Conservation (phyloP, 257 asterid genomes). For the Solanum piurae region DNA sequence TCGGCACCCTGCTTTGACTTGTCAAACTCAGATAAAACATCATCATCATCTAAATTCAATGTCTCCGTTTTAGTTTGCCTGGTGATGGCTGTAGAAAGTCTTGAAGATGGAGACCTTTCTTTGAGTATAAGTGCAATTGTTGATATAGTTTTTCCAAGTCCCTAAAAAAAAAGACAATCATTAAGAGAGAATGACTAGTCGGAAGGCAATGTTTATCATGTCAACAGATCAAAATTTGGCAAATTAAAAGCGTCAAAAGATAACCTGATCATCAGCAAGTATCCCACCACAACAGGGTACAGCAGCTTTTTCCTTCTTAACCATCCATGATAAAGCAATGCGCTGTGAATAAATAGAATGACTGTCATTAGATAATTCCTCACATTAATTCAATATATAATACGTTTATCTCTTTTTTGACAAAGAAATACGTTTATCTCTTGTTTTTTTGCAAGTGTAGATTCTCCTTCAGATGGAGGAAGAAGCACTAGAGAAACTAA, state of each 20-base stretch:
- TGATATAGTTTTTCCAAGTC: constrained; percentile 95
- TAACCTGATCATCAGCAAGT: constrained; percentile 99
- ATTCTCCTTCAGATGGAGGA: neutral
- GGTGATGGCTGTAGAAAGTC: constrained; percentile 22
- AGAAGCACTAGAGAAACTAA: neutral
- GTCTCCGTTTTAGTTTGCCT: constrained; percentile 54
- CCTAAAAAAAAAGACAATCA: constrained; percentile 35
- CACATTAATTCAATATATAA: neutral
- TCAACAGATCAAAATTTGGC: neutral
- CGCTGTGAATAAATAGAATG: constrained; percentile 40
- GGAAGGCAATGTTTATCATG: neutral
- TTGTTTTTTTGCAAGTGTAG: neutral
- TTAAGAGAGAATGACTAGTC: neutral
- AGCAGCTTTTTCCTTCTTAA: constrained; percentile 73
- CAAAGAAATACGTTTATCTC: neutral
- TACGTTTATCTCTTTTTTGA: neutral
- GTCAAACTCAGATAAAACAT: constrained; percentile 27
- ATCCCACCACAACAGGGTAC: constrained; percentile 93
- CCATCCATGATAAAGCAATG: constrained; percentile 97
- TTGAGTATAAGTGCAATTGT: constrained; percentile 87
- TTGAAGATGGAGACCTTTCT: constrained; percentile 70
- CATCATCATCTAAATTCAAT: constrained; percentile 83
- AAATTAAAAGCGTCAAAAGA: neutral
- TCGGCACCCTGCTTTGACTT: constrained; percentile 20
- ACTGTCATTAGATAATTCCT: constrained; percentile 9